Conservation (phyloP, 2,329 filamentous ascomycete species). For the Scedosporium boydii region DNA sequence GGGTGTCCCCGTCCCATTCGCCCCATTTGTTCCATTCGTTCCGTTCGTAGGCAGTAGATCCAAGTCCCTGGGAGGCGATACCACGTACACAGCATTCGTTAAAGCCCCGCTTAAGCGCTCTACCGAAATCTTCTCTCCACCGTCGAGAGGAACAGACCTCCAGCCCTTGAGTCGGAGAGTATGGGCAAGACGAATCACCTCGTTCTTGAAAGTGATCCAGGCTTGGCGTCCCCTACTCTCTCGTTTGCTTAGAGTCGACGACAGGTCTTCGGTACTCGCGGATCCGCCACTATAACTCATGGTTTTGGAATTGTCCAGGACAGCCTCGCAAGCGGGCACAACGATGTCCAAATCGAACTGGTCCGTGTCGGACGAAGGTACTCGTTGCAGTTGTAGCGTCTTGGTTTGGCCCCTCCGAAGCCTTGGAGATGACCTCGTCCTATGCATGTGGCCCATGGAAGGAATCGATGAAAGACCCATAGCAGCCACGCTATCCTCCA, state of each 20-base stretch:
- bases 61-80: constrained; percentile 62
- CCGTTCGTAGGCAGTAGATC: constrained; percentile 18
- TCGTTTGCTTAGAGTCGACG: constrained; percentile 10
- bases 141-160: constrained; percentile 69
- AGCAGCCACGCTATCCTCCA: constrained; percentile 55
- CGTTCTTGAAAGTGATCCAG: constrained; percentile 83
- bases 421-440: constrained; percentile 33
- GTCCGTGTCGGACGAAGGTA: constrained; percentile 74
- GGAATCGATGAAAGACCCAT: constrained; percentile 39
- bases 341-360: constrained; percentile 68
- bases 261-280: constrained; percentile 27
- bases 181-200: constrained; percentile 82
- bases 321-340: constrained; percentile 77
- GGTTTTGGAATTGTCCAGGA: constrained; percentile 84
- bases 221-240: constrained; percentile 39
- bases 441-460: constrained; percentile 29
- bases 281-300: constrained; percentile 60
- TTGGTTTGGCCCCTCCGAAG: constrained; percentile 19
- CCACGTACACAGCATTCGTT: constrained; percentile 94
- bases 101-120: constrained; percentile 79
- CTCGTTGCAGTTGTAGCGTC: constrained; percentile 30
- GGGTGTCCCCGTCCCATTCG: constrained; percentile 17
- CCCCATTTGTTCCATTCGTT: too few relatives aligned
- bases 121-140: constrained; percentile 58
- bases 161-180: constrained; percentile 87